These are phyloP conservation scores for Trametes meyenii DNA, from an alignment of 768 basidiomycete genomes.

Conservation along the genomic window DNA sequence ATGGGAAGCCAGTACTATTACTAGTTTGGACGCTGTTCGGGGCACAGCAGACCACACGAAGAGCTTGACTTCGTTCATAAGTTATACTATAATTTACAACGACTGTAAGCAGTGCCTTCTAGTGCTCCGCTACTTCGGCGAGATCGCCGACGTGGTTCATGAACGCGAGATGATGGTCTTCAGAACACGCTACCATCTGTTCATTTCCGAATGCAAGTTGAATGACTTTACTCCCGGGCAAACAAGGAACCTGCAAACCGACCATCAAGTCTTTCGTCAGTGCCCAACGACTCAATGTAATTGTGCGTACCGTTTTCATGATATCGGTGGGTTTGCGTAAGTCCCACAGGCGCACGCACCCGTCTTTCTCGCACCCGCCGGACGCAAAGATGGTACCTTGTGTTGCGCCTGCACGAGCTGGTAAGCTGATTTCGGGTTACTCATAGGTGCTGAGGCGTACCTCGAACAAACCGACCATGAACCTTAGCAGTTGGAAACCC, in stretches of 20 bases:
- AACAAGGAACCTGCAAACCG: slow-evolving; percentile 38
- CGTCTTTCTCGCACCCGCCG: slow-evolving; percentile 42
- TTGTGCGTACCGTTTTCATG: slow-evolving; percentile 29
- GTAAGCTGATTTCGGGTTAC: background rate
- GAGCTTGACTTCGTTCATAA: background rate
- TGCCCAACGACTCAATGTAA: slow-evolving; percentile 1
- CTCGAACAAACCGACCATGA: slow-evolving; percentile 51
- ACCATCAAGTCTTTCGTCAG: background rate
- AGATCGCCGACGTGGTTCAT: slow-evolving; percentile 11
- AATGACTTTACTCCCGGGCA: slow-evolving; percentile 40
- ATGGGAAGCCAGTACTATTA: background rate
- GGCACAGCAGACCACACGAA: too few species aligned
- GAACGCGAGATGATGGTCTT: slow-evolving; percentile 42
- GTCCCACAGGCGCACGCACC: slow-evolving; percentile 51
- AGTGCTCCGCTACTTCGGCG: background rate
- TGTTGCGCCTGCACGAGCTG: slow-evolving; percentile 23
- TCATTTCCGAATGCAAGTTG: slow-evolving; percentile 41
- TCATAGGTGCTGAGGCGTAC: slow-evolving; percentile 28
- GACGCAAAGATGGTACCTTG: slow-evolving; percentile 41
- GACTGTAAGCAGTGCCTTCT: background rate
- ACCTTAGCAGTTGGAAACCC: slow-evolving; percentile 42
- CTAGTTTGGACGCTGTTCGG: background rate
- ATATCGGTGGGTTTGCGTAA: slow-evolving; percentile 40
- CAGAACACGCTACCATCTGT: slow-evolving; percentile 43
- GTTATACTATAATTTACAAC: background rate